phyloP scores from a whole-genome alignment of 2,329 filamentous ascomycete genomes.

The Cercospora canescens region DNA sequence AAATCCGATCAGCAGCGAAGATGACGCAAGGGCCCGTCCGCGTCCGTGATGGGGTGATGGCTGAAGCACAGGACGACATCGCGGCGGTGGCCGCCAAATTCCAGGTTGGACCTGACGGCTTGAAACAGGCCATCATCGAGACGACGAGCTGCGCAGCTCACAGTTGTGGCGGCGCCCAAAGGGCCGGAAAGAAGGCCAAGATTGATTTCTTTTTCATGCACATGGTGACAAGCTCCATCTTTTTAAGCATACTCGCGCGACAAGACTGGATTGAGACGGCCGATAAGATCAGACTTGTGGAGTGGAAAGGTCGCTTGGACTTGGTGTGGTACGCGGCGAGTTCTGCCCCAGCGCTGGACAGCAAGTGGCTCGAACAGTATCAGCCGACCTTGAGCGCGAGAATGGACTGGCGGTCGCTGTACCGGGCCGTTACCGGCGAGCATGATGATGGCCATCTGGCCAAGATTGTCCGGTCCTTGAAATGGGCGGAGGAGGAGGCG shows the following conservation, averaged over 20 bases:
- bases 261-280: slow-evolving; percentile 37
- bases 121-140: slow-evolving; percentile 3
- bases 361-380: neutral
- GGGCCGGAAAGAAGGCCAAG: slow-evolving; percentile 12
- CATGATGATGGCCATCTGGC: neutral
- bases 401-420: neutral
- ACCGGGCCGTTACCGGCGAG: neutral
- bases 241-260: slow-evolving; percentile 32
- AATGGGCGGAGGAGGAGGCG: neutral
- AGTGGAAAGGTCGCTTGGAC: slow-evolving; percentile 31
- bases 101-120: slow-evolving; percentile 7
- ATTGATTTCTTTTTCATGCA: slow-evolving; percentile 38
- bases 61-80: slow-evolving; percentile 10
- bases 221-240: slow-evolving; percentile 37
- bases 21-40: neutral
- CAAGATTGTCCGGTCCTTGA: neutral
- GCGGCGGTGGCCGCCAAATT: slow-evolving; percentile 6
- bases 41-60: slow-evolving; percentile 9
- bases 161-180: slow-evolving; percentile 15
- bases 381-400: neutral
- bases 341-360: slow-evolving; percentile 66
- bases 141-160: slow-evolving; percentile 17
- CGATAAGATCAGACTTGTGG: slow-evolving; percentile 29
- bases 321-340: slow-evolving; percentile 28
- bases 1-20: slow-evolving; percentile 50